Conservation (phyloP, 139 green algal genomes). For the Cymbomonas tetramitiformis region DNA sequence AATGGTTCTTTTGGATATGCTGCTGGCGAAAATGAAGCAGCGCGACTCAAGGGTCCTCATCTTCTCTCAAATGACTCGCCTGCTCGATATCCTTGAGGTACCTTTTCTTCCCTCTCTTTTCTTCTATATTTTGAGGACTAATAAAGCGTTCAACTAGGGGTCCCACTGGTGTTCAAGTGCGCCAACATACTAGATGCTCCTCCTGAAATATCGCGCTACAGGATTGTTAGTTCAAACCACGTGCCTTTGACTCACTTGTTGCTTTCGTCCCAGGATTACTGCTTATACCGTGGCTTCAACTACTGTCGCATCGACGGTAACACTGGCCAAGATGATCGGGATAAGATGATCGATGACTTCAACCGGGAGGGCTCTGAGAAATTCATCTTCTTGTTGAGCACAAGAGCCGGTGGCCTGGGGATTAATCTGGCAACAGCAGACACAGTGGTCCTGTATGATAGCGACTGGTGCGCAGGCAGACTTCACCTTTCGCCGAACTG, state of each 20-base stretch:
- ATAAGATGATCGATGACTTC: conserved; percentile 78
- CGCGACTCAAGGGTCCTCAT: conserved; percentile 70
- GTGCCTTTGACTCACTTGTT: too few species aligned
- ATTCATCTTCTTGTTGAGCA: conserved; percentile 92
- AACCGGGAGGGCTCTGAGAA: conserved; percentile 70
- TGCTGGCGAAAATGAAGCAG: conserved; percentile 65
- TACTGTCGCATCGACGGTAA: conserved; percentile 97
- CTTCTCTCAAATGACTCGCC: conserved; percentile 82
- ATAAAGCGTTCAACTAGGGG: too few species aligned
- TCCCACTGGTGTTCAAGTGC: too few species aligned
- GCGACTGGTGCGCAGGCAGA: conserved; percentile 80
- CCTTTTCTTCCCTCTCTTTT: too few species aligned
- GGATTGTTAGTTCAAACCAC: too few species aligned
- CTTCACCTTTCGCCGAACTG: background rate
- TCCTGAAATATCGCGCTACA: too few species aligned
- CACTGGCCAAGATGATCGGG: conserved; percentile 81
- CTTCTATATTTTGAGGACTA: too few species aligned
- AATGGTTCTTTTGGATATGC: conserved; percentile 79
- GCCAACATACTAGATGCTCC: too few species aligned
- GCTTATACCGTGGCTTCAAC: conserved; percentile 51
- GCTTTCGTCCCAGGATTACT: too few species aligned
- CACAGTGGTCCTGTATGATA: conserved; percentile 92
- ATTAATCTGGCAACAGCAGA: conserved; percentile 97
- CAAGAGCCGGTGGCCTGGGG: conserved; percentile 78
- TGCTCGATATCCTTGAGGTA: conserved; percentile 95